Conservation (phyloP, 1,284 basidiomycete genomes). For the Cryptococcus amylolentus region DNA sequence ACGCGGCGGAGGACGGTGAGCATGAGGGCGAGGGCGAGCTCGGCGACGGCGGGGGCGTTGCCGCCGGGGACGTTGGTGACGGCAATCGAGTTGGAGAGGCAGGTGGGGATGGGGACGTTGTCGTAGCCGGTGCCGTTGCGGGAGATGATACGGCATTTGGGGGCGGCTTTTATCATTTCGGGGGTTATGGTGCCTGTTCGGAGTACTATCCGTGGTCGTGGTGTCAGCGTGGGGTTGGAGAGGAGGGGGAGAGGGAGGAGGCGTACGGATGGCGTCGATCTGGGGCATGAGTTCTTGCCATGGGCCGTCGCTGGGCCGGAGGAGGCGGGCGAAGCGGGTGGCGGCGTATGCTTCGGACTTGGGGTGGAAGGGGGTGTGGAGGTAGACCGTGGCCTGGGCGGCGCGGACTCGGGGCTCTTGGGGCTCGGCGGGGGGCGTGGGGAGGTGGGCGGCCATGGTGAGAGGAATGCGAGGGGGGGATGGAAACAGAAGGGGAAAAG, state of each 20-base stretch:
- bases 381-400: conserved; percentile 32
- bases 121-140: conserved; percentile 39
- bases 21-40: conserved; percentile 58
- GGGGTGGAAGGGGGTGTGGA: conserved; percentile 37
- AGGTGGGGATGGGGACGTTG: conserved; percentile 43
- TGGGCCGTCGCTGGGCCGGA: conserved; percentile 26
- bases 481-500: no score
- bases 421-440: conserved; percentile 18
- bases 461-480: no score
- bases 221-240: background rate
- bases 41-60: conserved; percentile 53
- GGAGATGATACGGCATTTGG: conserved; percentile 29
- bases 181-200: conserved; percentile 24
- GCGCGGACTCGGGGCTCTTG: conserved; percentile 9
- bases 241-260: background rate
- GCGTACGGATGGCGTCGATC: conserved; percentile 28
- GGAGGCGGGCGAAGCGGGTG: conserved; percentile 26
- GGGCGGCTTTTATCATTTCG: conserved; percentile 20
- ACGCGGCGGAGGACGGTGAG: conserved; percentile 59
- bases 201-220: conserved; percentile 18
- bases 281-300: conserved; percentile 15
- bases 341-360: conserved; percentile 35
- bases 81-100: conserved; percentile 55
- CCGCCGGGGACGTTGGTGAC: conserved; percentile 58
- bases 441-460: conserved; percentile 3